Percentiles rank a stretch among this genome's conserved stretches.
Evolutionary conservation across 768 basidiomycete genomes (phyloP).

Genomic region (Nidularia pulvinata): DNA sequence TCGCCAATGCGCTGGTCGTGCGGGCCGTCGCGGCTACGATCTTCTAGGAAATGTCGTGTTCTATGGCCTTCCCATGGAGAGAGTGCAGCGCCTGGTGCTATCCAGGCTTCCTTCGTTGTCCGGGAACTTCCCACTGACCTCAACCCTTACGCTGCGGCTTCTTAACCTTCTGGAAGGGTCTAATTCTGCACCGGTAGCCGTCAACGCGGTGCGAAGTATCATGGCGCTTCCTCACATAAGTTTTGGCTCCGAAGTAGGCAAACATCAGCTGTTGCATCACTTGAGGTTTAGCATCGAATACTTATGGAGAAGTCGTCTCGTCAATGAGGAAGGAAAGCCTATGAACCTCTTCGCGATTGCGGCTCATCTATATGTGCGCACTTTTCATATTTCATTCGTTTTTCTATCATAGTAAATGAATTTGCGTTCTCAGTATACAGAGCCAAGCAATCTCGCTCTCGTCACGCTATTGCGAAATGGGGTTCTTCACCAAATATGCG

Average conservation of each 20-base stretch:
- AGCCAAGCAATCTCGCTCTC: constrained; percentile 71
- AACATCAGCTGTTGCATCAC: constrained; percentile 61
- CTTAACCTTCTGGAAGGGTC: constrained; percentile 70
- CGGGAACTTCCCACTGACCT: constrained; percentile 66
- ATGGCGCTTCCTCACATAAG: constrained; percentile 59
- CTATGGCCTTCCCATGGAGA: constrained; percentile 64
- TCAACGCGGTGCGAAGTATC: constrained; percentile 48
- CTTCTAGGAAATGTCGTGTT: constrained; percentile 72
- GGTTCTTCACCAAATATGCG: constrained; percentile 57
- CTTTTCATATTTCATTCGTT: neutral
- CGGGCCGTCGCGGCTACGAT: constrained; percentile 72
- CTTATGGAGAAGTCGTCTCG: constrained; percentile 53
- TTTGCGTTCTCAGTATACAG: constrained; percentile 40
- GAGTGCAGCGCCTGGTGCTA: constrained; percentile 61
- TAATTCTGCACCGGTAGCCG: constrained; percentile 42
- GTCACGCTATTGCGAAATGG: constrained; percentile 57
- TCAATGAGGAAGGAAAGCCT: constrained; percentile 53
- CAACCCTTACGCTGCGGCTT: constrained; percentile 63
- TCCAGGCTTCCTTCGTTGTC: constrained; percentile 63
- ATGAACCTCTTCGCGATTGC: constrained; percentile 57
- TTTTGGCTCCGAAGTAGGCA: constrained; percentile 53
- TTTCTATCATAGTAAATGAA: neutral
- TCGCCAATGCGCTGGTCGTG: constrained; percentile 74
- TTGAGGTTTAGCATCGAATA: constrained; percentile 74
- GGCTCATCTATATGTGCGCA: constrained; percentile 46